Conservation (phyloP, 2,329 filamentous ascomycete species). For the Didymella keratinophila region DNA sequence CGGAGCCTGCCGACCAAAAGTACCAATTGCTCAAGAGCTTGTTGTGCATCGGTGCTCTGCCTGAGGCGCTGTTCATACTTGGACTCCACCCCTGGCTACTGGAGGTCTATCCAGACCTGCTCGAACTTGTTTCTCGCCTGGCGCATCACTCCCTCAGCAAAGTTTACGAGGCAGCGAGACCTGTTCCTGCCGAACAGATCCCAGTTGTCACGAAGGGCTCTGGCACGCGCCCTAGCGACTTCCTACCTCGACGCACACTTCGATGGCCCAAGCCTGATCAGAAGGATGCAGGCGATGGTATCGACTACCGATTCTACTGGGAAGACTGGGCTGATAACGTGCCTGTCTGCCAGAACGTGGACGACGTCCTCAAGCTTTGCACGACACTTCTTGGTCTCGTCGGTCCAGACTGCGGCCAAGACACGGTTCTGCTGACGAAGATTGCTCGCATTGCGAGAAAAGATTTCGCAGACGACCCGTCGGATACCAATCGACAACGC, state of each 20-base stretch:
- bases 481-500: conserved; percentile 72
- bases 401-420: conserved; percentile 88
- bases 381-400: conserved; percentile 83
- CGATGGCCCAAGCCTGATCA: conserved; percentile 87
- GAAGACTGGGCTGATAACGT: conserved; percentile 96
- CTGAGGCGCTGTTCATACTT: conserved; percentile 90
- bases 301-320: conserved; percentile 91
- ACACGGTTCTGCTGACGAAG: conserved; percentile 79
- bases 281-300: conserved; percentile 75
- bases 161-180: conserved; percentile 66
- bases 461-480: conserved; percentile 74
- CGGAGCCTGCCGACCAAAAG: conserved; percentile 87
- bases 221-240: conserved; percentile 64
- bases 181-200: conserved; percentile 54
- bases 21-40: conserved; percentile 82
- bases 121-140: conserved; percentile 83
- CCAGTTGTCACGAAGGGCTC: conserved; percentile 52
- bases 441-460: conserved; percentile 83
- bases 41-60: conserved; percentile 88
- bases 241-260: conserved; percentile 70
- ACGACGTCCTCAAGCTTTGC: conserved; percentile 89
- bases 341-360: conserved; percentile 86
- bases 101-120: conserved; percentile 82
- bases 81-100: conserved; percentile 93
- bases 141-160: conserved; percentile 82